phyloP scores from a whole-genome alignment of 2,329 filamentous ascomycete genomes.

The Paracoccidioides lutzii region DNA sequence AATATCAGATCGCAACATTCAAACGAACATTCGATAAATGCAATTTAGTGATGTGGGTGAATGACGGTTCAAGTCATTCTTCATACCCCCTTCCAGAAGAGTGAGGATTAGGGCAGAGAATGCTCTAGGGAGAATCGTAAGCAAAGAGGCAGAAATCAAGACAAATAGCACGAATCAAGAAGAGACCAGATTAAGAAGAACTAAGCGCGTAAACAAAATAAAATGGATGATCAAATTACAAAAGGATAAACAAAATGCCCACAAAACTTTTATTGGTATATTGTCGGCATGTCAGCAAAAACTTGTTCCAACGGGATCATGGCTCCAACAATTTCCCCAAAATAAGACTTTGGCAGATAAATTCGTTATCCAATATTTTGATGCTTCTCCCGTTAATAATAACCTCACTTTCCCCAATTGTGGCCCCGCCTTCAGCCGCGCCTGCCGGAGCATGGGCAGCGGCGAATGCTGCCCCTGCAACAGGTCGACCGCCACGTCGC shows the following conservation, averaged over 20 bases:
- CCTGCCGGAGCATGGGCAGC: constrained; percentile 18
- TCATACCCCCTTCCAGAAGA: no score
- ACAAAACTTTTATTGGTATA: no score
- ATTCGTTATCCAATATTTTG: constrained; percentile 65
- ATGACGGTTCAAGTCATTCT: no score
- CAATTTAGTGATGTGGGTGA: no score
- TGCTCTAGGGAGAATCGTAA: no score
- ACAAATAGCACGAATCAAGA: no score
- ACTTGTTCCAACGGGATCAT: background rate
- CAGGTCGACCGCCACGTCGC: constrained; percentile 10
- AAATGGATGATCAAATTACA: background rate
- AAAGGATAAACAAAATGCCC: background rate
- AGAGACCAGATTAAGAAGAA: no score
- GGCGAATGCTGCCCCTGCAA: constrained; percentile 34
- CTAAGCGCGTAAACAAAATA: background rate
- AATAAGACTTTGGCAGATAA: constrained; percentile 86
- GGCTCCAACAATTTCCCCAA: constrained; percentile 63
- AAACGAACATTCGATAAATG: no score
- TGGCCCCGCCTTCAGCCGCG: constrained; percentile 16
- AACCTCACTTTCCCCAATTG: constrained; percentile 19
- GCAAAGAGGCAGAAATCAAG: no score
- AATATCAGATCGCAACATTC: no score
- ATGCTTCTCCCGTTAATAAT: constrained; percentile 39
- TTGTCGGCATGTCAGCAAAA: no score
- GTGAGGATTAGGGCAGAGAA: no score